Evolutionary conservation across 2,329 filamentous ascomycete genomes (phyloP).

Genomic region (Podosphaera fusca): DNA sequence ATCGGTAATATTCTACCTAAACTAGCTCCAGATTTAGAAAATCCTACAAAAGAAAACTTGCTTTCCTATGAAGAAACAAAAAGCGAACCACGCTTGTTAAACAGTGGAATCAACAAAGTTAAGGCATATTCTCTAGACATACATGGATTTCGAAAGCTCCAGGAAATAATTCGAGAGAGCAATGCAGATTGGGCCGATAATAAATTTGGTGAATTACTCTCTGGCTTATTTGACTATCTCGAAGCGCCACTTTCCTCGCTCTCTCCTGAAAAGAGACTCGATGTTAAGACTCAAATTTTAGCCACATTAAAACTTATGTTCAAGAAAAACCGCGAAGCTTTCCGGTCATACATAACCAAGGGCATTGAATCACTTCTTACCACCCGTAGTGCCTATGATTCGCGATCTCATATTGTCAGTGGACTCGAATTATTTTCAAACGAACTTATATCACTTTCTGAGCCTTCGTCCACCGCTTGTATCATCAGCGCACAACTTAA

Average conservation of each 20-base stretch:
- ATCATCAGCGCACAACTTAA: constrained; percentile 28
- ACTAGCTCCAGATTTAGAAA: constrained; percentile 7
- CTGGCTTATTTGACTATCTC: constrained; percentile 49
- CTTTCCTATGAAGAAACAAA: constrained; percentile 28
- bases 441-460: constrained; percentile 43
- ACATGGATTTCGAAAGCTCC: constrained; percentile 57
- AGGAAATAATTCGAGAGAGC: constrained; percentile 47
- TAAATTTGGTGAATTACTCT: constrained; percentile 43
- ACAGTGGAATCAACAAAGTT: constrained; percentile 53
- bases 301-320: constrained; percentile 52
- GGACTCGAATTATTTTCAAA: constrained; percentile 52
- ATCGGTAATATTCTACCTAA: constrained; percentile 28
- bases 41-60: constrained; percentile 3
- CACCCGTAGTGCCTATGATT: constrained; percentile 42
- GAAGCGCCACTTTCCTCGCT: constrained; percentile 33
- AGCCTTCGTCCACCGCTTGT: constrained; percentile 34
- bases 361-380: constrained; percentile 44
- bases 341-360: constrained; percentile 42
- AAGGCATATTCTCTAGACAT: constrained; percentile 51
- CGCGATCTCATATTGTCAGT: constrained; percentile 45
- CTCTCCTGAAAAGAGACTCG: constrained; percentile 40
- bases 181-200: constrained; percentile 39
- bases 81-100: constrained; percentile 38
- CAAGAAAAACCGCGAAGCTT: constrained; percentile 39
- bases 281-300: constrained; percentile 52